Conservation (phyloP, 768 basidiomycete species). For the Lactarius indigo region DNA sequence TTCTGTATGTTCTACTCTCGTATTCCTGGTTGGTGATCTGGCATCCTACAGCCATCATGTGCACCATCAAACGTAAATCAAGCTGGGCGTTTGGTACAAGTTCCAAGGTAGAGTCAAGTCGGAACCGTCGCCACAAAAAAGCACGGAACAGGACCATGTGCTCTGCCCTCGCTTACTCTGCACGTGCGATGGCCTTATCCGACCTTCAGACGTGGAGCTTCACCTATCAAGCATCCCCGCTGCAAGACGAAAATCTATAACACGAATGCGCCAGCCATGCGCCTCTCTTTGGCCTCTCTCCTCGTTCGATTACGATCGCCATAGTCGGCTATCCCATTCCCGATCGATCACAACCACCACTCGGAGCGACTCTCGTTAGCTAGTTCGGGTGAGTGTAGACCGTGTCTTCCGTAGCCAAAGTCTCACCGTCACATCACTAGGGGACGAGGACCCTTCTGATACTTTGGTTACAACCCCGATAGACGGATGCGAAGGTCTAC, state of each 20-base stretch:
- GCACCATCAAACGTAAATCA: slow-evolving; percentile 40
- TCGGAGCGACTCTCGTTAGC: slow-evolving; percentile 3
- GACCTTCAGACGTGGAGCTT: slow-evolving; percentile 18
- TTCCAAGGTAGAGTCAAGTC: slow-evolving; percentile 55
- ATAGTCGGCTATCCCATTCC: background rate
- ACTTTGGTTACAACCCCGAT: slow-evolving; percentile 16
- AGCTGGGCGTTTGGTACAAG: slow-evolving; percentile 54
- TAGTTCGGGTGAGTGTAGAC: slow-evolving; percentile 12
- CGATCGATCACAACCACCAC: background rate
- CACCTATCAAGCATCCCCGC: slow-evolving; percentile 13
- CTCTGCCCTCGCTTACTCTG: slow-evolving; percentile 27
- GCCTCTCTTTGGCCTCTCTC: too few relatives aligned
- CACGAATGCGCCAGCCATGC: slow-evolving; percentile 18
- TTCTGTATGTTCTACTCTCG: slow-evolving; percentile 43
- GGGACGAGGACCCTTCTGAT: slow-evolving; percentile 22
- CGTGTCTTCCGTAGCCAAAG: background rate
- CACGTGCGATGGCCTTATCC: background rate
- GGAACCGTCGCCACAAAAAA: slow-evolving; percentile 48
- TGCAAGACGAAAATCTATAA: slow-evolving; percentile 15
- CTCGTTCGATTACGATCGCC: slow-evolving; percentile 23
- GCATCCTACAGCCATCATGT: slow-evolving; percentile 38
- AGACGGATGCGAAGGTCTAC: slow-evolving; percentile 6
- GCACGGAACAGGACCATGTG: slow-evolving; percentile 47
- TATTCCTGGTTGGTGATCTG: background rate
- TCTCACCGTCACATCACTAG: background rate